These are phyloP conservation scores for Epichloe baconii DNA, from an alignment of 2,329 filamentous ascomycete species.

Conservation along the genomic window DNA sequence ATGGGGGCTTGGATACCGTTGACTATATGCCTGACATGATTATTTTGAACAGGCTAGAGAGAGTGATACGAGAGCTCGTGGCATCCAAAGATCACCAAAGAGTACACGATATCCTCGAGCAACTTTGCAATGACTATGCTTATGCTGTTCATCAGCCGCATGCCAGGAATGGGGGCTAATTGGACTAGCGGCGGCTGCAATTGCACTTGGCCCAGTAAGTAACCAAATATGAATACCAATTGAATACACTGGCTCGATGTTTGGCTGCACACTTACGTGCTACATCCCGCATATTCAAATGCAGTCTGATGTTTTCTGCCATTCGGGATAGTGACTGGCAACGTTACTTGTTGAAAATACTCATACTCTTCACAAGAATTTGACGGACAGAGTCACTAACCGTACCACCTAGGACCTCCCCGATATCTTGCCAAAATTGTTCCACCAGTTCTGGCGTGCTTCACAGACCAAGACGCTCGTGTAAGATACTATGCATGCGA, in stretches of 20 bases:
- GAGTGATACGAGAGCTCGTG: slow-evolving; percentile 74
- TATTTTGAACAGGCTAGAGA: slow-evolving; percentile 58
- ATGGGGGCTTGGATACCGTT: background rate
- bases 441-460: slow-evolving; percentile 90
- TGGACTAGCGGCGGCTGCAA: slow-evolving; percentile 86
- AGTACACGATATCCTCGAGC: slow-evolving; percentile 80
- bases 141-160: slow-evolving; percentile 96
- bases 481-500: slow-evolving; percentile 98
- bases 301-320: background rate
- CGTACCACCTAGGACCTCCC: slow-evolving; percentile 62
- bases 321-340: background rate
- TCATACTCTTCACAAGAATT: background rate
- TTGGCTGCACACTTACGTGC: background rate
- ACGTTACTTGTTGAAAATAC: background rate
- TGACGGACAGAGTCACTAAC: background rate
- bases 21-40: slow-evolving; percentile 7
- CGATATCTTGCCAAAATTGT: slow-evolving; percentile 89
- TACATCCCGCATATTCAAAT: background rate
- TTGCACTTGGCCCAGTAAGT: slow-evolving; percentile 81
- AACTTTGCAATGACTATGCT: slow-evolving; percentile 94
- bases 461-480: slow-evolving; percentile 92
- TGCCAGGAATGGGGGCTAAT: slow-evolving; percentile 94
- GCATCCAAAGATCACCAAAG: slow-evolving; percentile 62
- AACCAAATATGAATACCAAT: background rate
- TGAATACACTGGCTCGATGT: background rate